Percentiles rank a stretch among this genome's conserved stretches.
phyloP scores from a whole-genome alignment of 2,329 filamentous ascomycete species.

The Tolypocladium album region DNA sequence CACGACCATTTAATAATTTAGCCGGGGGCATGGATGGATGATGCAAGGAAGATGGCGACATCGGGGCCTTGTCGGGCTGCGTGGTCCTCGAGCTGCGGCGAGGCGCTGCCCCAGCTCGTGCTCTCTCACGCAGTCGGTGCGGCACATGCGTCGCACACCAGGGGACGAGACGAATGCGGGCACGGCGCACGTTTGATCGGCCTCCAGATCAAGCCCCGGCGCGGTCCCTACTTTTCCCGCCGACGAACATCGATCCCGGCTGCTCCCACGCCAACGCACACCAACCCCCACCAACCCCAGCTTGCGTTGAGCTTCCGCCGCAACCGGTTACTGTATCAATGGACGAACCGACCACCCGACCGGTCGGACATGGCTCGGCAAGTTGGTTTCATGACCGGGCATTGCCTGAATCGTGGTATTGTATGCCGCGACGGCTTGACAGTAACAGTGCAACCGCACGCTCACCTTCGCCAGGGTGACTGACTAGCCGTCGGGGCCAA shows the following conservation, averaged over 20 bases:
- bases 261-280: neutral
- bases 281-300: too few relatives aligned
- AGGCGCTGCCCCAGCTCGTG: neutral
- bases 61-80: neutral
- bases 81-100: neutral
- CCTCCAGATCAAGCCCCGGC: neutral
- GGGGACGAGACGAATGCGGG: neutral
- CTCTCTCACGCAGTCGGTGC: neutral
- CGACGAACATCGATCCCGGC: neutral
- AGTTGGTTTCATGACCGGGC: neutral
- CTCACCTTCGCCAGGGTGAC: neutral
- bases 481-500: neutral
- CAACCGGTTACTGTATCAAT: too few relatives aligned
- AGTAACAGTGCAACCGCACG: neutral
- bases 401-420: neutral
- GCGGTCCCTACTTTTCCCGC: neutral
- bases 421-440: neutral
- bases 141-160: neutral
- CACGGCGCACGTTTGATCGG: neutral
- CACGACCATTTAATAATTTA: neutral
- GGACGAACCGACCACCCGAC: neutral
- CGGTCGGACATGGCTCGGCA: slow-evolving; percentile 6
- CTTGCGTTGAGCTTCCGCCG: neutral
- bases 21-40: neutral
- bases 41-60: neutral